Base-by-base conservation (phyloP, 352 stramenopile species). In the Phytophthora quininea region DNA sequence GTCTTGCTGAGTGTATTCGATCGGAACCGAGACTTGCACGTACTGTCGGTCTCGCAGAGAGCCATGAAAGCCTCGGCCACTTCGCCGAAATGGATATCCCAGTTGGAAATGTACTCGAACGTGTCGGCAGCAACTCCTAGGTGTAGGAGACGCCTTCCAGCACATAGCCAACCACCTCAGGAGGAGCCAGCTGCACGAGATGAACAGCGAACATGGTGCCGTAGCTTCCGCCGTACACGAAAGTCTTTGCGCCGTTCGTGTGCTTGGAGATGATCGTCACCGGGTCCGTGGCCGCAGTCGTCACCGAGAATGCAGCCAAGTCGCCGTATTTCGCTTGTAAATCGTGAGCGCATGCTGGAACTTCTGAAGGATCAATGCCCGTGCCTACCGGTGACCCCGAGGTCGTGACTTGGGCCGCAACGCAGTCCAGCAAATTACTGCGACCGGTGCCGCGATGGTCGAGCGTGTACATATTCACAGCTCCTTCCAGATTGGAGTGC, bases 391-490 rank as follows among this genome's bases (percentile, higher is more conserved):
- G 75, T 3, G 74, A 85, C 0, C 76, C 80, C 3, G 54, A 69
- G 1, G 67, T 84, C 1, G 69, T 74, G 0, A 50, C 66, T 30
- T 86, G 80, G 2, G 74, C 55, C 11, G 80, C 71, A 1, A 79
- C 71, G 33, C 80, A 89, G 43, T 82, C 59, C 3, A 89, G 43
- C 5, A 64, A 27, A 4, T 59, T 82, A 54, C 71, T 86, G 3
- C 77, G 76, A 19, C 80, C 78, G 3, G 71, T 84, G 40, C 78
- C 80, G 10, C 79, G 79, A 29, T 86, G 74, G 43, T 88, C 76
- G 19, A 88, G 82, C 24, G 79, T 88, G 54, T 88, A 88, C 3
- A 88, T 65, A 29, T 88, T 84, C 4, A 82, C 79, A 4, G 60
- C 49, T 64, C 72, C 69, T 15, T 70, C 29, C 2, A 84, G 46